Conservation (phyloP, 1,284 basidiomycete genomes). For the Moesziomyces globuligerus region DNA sequence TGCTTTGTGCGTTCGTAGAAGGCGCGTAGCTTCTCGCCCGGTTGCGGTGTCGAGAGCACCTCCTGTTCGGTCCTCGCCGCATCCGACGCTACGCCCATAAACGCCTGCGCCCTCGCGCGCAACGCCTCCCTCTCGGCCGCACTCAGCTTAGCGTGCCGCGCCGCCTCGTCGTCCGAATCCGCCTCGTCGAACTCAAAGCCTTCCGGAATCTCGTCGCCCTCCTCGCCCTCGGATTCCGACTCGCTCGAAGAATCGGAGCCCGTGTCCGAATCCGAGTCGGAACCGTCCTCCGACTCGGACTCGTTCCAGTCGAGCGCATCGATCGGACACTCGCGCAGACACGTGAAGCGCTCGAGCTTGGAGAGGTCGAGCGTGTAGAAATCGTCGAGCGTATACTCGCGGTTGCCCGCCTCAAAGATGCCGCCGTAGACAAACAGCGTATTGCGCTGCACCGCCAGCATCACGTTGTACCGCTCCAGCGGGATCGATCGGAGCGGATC, state of each 20-base stretch:
- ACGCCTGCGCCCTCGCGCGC: slow-evolving; percentile 75
- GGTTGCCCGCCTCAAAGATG: slow-evolving; percentile 62
- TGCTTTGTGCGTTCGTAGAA: slow-evolving; percentile 79
- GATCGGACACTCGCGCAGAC: slow-evolving; percentile 64
- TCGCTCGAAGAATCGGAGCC: slow-evolving; percentile 40
- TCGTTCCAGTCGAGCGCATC: slow-evolving; percentile 65
- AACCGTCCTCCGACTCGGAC: slow-evolving; percentile 55
- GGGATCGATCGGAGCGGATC: slow-evolving; percentile 80
- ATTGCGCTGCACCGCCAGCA: slow-evolving; percentile 86
- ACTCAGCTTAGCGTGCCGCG: slow-evolving; percentile 29
- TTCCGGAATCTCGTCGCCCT: slow-evolving; percentile 53
- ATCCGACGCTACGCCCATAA: slow-evolving; percentile 80
- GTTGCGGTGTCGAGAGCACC: slow-evolving; percentile 80
- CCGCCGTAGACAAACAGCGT: slow-evolving; percentile 70
- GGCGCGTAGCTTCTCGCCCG: slow-evolving; percentile 84
- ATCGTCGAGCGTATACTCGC: slow-evolving; percentile 66
- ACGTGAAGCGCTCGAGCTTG: slow-evolving; percentile 63
- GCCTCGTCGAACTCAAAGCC: slow-evolving; percentile 49
- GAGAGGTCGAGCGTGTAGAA: slow-evolving; percentile 65
- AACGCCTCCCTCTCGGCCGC: slow-evolving; percentile 70
- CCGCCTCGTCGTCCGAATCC: slow-evolving; percentile 38
- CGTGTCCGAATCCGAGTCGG: slow-evolving; percentile 26
- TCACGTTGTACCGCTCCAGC: slow-evolving; percentile 85
- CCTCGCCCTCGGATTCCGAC: slow-evolving; percentile 43
- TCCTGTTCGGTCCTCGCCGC: slow-evolving; percentile 77